phyloP scores from a whole-genome alignment of 768 basidiomycete species.

The Steccherinum ochraceum region DNA sequence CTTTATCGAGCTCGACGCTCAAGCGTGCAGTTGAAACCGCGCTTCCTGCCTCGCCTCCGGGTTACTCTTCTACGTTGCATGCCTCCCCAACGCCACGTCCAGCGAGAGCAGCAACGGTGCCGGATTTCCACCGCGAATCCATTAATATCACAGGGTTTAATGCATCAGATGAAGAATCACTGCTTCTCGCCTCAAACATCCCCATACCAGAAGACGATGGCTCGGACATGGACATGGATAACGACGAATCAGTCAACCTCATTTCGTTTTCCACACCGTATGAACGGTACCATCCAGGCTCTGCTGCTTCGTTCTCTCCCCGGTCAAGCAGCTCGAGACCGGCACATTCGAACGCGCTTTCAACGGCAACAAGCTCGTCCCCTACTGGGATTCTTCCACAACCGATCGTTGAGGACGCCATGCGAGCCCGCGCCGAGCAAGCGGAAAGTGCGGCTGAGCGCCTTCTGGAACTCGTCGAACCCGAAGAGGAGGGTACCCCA shows the following conservation, averaged over 20 bases:
- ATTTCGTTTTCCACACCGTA: constrained; percentile 72
- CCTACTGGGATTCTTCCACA: constrained; percentile 35
- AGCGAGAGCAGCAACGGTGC: not conserved
- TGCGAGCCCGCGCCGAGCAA: constrained; percentile 84
- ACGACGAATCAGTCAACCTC: constrained; percentile 45
- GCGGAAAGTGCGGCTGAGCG: constrained; percentile 91
- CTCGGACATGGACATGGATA: constrained; percentile 38
- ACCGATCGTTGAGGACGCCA: constrained; percentile 72
- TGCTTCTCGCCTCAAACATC: constrained; percentile 64
- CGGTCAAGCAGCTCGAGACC: constrained; percentile 38
- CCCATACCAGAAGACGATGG: constrained; percentile 74
- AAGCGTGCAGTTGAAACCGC: constrained; percentile 27
- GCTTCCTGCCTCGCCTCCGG: constrained; percentile 26
- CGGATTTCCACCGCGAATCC: constrained; percentile 7
- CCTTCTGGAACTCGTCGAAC: constrained; percentile 79
- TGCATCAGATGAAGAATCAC: constrained; percentile 43
- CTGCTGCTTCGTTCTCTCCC: constrained; percentile 45
- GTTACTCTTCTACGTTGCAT: constrained; percentile 9
- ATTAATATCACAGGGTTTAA: constrained; percentile 10
- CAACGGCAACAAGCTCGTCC: constrained; percentile 28
- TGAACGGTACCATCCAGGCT: constrained; percentile 37
- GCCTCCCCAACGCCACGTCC: constrained; percentile 13
- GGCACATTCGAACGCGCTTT: constrained; percentile 52
- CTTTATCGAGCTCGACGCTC: constrained; percentile 22
- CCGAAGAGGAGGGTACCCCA: constrained; percentile 47